Evolutionary conservation across 495 filamentous ascomycete genomes (phyloP).

Genomic region (Glutinoglossum americanum): DNA sequence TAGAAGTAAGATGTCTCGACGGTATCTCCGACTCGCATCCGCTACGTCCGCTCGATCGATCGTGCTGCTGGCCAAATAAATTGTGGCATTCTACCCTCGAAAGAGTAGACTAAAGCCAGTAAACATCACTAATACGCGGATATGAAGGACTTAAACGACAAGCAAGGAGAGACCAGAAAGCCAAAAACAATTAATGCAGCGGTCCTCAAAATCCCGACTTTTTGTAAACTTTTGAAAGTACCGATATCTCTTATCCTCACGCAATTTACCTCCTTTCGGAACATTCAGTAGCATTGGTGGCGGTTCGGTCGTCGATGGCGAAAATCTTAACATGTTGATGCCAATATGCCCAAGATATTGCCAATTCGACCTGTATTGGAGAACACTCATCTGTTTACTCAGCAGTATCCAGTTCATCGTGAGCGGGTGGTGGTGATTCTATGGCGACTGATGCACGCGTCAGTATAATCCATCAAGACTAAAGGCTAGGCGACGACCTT

Average conservation of each 20-base stretch:
- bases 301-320: background rate
- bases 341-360: background rate
- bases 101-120: background rate
- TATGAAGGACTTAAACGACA: background rate
- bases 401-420: conserved; percentile 93
- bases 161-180: background rate
- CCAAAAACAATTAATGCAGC: background rate
- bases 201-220: background rate
- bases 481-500: conserved; percentile 36
- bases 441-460: conserved; percentile 17
- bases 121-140: background rate
- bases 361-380: background rate
- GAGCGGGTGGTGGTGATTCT: conserved; percentile 61
- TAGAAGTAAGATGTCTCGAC: conserved; percentile 1
- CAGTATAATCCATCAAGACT: background rate
- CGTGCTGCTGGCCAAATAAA: conserved; percentile 3
- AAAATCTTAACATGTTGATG: background rate
- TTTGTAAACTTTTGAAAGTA: conserved; percentile 1
- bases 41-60: conserved; percentile 2
- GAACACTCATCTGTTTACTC: conserved; percentile 34
- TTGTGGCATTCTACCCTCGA: background rate
- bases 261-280: conserved; percentile 1
- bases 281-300: background rate
- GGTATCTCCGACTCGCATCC: background rate
- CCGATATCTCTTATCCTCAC: background rate